Evolutionary conservation across 352 stramenopile species (phyloP), one percentile per base, ranked within the genome.

Genomic region (Pseudoperonospora humuli): DNA sequence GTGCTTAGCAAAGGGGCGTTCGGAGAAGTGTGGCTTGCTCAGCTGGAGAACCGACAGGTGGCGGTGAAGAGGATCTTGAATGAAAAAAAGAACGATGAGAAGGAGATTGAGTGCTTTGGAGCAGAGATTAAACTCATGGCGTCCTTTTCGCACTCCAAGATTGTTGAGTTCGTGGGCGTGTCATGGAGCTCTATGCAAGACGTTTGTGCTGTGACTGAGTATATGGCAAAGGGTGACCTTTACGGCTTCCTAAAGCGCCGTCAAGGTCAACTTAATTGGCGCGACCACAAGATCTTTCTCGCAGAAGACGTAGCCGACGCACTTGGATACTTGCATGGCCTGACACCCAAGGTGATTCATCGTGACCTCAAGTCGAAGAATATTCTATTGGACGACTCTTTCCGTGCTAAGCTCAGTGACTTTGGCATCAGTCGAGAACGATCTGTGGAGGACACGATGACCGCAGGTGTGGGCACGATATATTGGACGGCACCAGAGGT

Each of bases 91-190:
- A 81, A 87, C 50, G 75, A 88, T 45, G 70, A 79, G 55, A 86
- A 84, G 44, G 77, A 90, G 52, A 86, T 92, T 46, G 70, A 88
- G 66, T 84, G 73, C 50, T 92, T 92, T 41, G 76, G 60, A 19
- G 75, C 74, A 7, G 79, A 92, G 59, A 89, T 92, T 61, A 85
- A 84, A 67, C 68, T 92, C 52, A 92, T 92, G 76, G 75, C 76
- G 31, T 77, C 60, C 9, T 86, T 92, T 27, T 75, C 50, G 1
- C 80, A 92, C 50, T 73, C 75, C 0, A 89, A 90, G 55, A 90
- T 92, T 47, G 74, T 90, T 44, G 67, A 84, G 54, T 88, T 92
- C 39, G 31, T 90, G 7, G 80, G 80, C 18, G 64, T 92, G 9
- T 82, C 67, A 23, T 92, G 79, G 79, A 88, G 59, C 50, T 70